phyloP scores from a whole-genome alignment of 768 basidiomycete species.

The Tricholoma furcatifolium region DNA sequence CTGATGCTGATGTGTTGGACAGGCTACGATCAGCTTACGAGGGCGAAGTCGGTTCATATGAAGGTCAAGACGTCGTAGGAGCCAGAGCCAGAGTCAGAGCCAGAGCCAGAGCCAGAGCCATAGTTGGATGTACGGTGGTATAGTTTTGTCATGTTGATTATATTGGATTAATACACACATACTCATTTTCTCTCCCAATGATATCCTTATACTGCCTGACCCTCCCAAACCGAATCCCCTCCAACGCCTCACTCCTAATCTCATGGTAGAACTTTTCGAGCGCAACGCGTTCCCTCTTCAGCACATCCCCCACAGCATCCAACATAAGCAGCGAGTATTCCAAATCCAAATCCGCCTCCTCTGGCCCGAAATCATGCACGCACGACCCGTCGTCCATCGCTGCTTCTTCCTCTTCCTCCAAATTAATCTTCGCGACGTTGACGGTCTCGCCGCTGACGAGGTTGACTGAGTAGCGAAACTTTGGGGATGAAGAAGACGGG shows the following conservation, averaged over 20 bases:
- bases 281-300: conserved; percentile 67
- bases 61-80: conserved; percentile 63
- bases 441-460: conserved; percentile 67
- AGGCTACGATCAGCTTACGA: conserved; percentile 87
- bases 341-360: conserved; percentile 66
- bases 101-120: no score
- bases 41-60: conserved; percentile 81
- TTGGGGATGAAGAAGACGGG: conserved; percentile 10
- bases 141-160: background rate
- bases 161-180: no score
- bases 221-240: conserved; percentile 38
- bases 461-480: conserved; percentile 65
- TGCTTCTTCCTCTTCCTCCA: conserved; percentile 63
- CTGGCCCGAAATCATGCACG: conserved; percentile 64
- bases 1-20: no score
- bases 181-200: no score
- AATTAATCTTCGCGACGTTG: conserved; percentile 54
- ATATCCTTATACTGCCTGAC: conserved; percentile 15
- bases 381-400: conserved; percentile 64
- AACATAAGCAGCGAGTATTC: conserved; percentile 76
- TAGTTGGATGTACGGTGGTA: background rate
- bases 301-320: conserved; percentile 65
- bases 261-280: conserved; percentile 55
- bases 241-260: conserved; percentile 37
- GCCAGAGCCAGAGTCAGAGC: no score